Evolutionary conservation across 2,329 filamentous ascomycete genomes (phyloP).

Genomic region (Aureobasidium zeae): DNA sequence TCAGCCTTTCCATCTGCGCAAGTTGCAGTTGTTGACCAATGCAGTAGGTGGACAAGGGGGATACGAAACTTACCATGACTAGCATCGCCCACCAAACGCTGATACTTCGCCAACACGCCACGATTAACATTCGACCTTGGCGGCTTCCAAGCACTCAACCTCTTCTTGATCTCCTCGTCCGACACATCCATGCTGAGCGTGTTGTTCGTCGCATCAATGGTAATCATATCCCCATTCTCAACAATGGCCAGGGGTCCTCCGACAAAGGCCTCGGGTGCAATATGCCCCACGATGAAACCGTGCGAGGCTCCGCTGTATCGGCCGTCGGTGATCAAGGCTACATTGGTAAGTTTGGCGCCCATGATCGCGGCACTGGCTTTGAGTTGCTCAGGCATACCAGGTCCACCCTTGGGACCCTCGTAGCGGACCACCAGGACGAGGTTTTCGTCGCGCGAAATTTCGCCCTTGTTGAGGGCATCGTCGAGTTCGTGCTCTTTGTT

Average conservation of each 20-base stretch:
- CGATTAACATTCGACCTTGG: conserved; percentile 66
- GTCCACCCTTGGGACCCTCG: conserved; percentile 67
- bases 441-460: conserved; percentile 66
- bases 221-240: conserved; percentile 68
- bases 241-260: conserved; percentile 79
- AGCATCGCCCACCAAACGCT: conserved; percentile 76
- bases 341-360: conserved; percentile 62
- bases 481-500: conserved; percentile 77
- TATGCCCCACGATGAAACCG: conserved; percentile 80
- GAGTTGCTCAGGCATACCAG: conserved; percentile 68
- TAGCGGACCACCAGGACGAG: conserved; percentile 86
- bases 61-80: conserved; percentile 53
- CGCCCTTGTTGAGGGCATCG: conserved; percentile 59
- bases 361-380: conserved; percentile 65
- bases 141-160: conserved; percentile 58
- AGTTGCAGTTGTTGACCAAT: not conserved
- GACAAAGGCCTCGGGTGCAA: conserved; percentile 78
- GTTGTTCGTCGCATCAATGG: conserved; percentile 74
- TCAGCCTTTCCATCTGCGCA: too few relatives aligned
- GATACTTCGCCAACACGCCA: conserved; percentile 85
- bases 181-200: conserved; percentile 60
- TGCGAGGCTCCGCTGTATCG: conserved; percentile 74
- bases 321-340: conserved; percentile 64
- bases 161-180: conserved; percentile 58
- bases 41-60: not conserved